Evolutionary conservation across 2,329 filamentous ascomycete species (phyloP).

Genomic region (Claviceps pazoutovae): DNA sequence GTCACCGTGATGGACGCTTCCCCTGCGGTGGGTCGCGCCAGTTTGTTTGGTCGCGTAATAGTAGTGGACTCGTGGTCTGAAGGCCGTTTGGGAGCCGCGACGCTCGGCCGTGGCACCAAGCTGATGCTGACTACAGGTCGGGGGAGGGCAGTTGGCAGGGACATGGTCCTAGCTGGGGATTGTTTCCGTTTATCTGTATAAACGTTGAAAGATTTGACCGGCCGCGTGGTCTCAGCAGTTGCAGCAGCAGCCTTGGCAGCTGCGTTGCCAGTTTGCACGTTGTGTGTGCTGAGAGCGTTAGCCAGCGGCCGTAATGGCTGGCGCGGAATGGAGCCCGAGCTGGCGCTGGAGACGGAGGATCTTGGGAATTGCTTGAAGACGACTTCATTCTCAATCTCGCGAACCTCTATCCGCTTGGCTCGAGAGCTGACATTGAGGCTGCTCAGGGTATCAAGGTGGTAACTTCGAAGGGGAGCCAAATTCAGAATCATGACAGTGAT

Average conservation of each 20-base stretch:
- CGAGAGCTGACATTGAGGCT: slow-evolving; percentile 90
- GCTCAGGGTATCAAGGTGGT: slow-evolving; percentile 85
- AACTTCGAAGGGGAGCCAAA: slow-evolving; percentile 77
- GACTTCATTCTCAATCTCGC: slow-evolving; percentile 90
- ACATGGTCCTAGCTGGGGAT: slow-evolving; percentile 1
- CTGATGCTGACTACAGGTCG: slow-evolving; percentile 19
- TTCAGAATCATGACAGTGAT: slow-evolving; percentile 96
- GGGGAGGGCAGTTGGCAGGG: slow-evolving; percentile 17
- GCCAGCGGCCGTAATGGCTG: slow-evolving; percentile 70
- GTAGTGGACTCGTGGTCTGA: slow-evolving; percentile 22
- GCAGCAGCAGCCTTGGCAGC: slow-evolving; percentile 18
- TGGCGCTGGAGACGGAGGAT: slow-evolving; percentile 17
- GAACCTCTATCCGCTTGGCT: slow-evolving; percentile 90
- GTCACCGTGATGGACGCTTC: slow-evolving; percentile 36
- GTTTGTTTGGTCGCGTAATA: slow-evolving; percentile 33
- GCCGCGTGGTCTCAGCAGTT: slow-evolving; percentile 43
- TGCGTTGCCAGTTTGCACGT: slow-evolving; percentile 49
- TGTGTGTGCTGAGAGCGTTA: slow-evolving; percentile 63
- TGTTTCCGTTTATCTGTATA: slow-evolving; percentile 59
- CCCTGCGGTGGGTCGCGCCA: slow-evolving; percentile 24
- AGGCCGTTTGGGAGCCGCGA: slow-evolving; percentile 24
- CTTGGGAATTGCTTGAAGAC: slow-evolving; percentile 66
- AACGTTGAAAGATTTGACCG: slow-evolving; percentile 72
- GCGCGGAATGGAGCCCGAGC: slow-evolving; percentile 33
- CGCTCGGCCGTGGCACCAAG: slow-evolving; percentile 7